A percentile compares a stretch with the other conserved stretches of the same genome.
Evolutionary conservation across 176 grass and related monocot species (phyloP).

Genomic region (Bromus sterilis): DNA sequence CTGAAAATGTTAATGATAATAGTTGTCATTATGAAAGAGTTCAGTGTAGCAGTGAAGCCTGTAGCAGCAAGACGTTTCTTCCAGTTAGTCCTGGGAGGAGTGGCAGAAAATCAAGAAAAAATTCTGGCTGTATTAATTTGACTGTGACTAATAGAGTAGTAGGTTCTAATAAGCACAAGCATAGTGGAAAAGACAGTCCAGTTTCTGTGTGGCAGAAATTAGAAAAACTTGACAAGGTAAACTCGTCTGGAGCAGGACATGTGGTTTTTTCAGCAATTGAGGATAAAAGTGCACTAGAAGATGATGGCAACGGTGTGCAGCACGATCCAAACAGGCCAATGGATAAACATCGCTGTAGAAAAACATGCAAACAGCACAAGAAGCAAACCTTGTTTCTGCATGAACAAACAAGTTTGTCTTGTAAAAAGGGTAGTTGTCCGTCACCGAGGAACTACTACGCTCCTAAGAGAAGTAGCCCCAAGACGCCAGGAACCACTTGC

Average conservation of each 20-base stretch:
- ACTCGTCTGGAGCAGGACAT: slow-evolving; percentile 16
- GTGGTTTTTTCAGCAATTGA: background rate
- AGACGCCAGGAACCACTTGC: slow-evolving; percentile 6
- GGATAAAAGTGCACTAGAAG: slow-evolving; percentile 11
- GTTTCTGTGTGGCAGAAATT: slow-evolving; percentile 51
- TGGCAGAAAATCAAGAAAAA: slow-evolving; percentile 15
- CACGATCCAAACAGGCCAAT: background rate
- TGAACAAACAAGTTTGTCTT: slow-evolving; percentile 18
- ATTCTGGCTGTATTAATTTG: slow-evolving; percentile 5
- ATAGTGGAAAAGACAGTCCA: slow-evolving; percentile 27
- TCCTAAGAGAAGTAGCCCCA: slow-evolving; percentile 18
- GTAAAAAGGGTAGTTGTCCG: slow-evolving; percentile 21
- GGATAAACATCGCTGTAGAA: slow-evolving; percentile 18
- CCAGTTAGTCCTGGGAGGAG: slow-evolving; percentile 23
- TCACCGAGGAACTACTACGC: slow-evolving; percentile 16
- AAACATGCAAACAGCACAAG: slow-evolving; percentile 23
- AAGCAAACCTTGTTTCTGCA: slow-evolving; percentile 10
- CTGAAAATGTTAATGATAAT: slow-evolving; percentile 25
- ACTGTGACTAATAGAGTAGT: slow-evolving; percentile 14
- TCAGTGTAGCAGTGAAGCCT: slow-evolving; percentile 38
- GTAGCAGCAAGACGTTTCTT: slow-evolving; percentile 34
- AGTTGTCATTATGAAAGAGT: slow-evolving; percentile 23
- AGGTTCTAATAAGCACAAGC: slow-evolving; percentile 12
- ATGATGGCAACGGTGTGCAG: slow-evolving; percentile 9
- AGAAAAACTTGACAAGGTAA: slow-evolving; percentile 20